phyloP scores from a whole-genome alignment of 106 monocot genomes.

The Dioscorea alata region DNA sequence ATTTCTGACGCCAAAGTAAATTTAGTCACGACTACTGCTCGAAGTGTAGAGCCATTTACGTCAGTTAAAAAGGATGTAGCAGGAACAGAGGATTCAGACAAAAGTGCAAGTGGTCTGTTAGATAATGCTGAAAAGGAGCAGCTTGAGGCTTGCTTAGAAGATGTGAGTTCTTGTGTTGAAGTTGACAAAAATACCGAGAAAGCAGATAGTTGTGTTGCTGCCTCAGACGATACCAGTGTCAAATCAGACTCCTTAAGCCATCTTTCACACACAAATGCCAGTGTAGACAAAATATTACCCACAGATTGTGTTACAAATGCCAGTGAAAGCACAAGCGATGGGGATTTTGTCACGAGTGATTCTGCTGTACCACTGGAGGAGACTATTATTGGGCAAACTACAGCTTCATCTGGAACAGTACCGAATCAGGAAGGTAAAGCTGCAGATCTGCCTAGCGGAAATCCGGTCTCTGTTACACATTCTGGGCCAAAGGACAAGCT shows the following conservation, averaged over 20 bases:
- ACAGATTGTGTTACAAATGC: background rate
- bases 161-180: background rate
- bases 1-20: constrained; percentile 2
- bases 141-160: background rate
- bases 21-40: constrained; percentile 8
- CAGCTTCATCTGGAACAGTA: background rate
- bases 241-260: background rate
- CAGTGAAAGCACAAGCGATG: constrained; percentile 3
- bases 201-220: background rate
- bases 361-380: background rate
- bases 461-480: constrained; percentile 2
- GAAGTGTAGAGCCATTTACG: background rate
- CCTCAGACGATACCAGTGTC: no score
- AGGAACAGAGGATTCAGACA: no score
- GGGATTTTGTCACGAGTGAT: constrained; percentile 5
- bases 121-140: constrained; percentile 3
- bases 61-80: constrained; percentile 5
- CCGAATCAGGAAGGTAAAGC: constrained; percentile 8
- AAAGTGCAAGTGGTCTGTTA: background rate
- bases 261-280: constrained; percentile 8
- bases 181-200: background rate
- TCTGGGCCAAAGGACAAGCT: constrained; percentile 33
- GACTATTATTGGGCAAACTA: background rate
- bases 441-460: background rate
- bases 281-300: constrained; percentile 1